phyloP scores from a whole-genome alignment of 116 monocot species.

The Dioscorea cayenensis region DNA sequence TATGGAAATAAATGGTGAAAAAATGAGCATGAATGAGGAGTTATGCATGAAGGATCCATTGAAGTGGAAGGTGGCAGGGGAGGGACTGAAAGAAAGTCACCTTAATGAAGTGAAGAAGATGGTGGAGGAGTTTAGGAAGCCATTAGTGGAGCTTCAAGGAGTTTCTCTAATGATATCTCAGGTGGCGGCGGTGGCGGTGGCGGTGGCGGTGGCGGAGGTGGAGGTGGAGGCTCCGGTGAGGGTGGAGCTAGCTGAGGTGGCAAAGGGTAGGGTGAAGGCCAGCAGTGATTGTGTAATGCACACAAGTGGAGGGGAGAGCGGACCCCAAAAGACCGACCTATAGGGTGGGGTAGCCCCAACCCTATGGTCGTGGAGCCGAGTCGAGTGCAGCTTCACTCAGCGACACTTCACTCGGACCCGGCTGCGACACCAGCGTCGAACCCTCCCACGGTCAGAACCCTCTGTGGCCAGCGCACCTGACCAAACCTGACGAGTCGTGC shows the following conservation, averaged over 20 bases:
- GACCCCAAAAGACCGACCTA: too few relatives aligned
- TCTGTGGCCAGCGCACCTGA: too few relatives aligned
- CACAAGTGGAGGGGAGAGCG: too few relatives aligned
- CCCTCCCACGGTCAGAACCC: too few relatives aligned
- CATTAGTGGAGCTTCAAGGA: conserved; percentile 24
- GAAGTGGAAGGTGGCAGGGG: conserved; percentile 22
- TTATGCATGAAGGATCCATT: conserved; percentile 7
- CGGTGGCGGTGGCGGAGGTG: conserved; percentile 4
- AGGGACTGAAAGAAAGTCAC: conserved; percentile 19
- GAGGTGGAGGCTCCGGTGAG: not conserved
- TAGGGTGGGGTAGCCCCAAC: too few relatives aligned
- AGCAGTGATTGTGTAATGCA: conserved; percentile 52
- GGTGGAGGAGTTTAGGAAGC: conserved; percentile 12
- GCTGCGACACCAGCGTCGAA: too few relatives aligned
- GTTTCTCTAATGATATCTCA: conserved; percentile 25
- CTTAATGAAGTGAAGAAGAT: conserved; percentile 23
- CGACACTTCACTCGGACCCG: too few relatives aligned
- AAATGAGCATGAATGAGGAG: not conserved
- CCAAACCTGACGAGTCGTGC: too few relatives aligned
- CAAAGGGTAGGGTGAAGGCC: conserved; percentile 27
- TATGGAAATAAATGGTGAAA: not conserved
- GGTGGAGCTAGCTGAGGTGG: conserved; percentile 19
- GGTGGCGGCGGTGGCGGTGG: conserved; percentile 31
- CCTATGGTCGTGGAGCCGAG: too few relatives aligned
- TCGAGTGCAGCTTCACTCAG: too few relatives aligned